Base-by-base conservation (phyloP, 148 eudicot species). In the Euryodendron excelsum region DNA sequence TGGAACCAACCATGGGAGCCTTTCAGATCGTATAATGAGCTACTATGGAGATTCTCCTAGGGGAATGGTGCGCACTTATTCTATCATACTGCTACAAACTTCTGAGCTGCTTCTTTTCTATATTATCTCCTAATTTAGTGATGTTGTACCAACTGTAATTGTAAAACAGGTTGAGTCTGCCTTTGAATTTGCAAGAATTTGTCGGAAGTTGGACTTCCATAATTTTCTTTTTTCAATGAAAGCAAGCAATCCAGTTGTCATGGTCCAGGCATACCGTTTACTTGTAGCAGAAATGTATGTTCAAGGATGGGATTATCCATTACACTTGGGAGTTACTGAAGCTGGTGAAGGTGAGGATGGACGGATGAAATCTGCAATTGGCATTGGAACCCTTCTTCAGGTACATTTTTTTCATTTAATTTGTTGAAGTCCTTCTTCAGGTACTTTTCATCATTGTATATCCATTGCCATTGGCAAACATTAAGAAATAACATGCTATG, bases 271-370 rank as follows among this genome's bases (percentile, higher is more conserved):
- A 69, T 95, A 95, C 81, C 94, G 99, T 72, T 86, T 95, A 77
- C 91, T 95, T 75, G 92, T 91, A 60, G 94, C 99, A 34, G 98
- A 95, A 90, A 95, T 95, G 99, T 84, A 91, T 84, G 90, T 93
- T 75, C 92, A 79, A 80, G 98, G 99, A 64, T 95, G 99, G 99
- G 97, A 95, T 80, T 95, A 95, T 80, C 99, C 97, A 28, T 85
- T 95, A 60, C 99, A 93, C 74, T 85, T 95, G 85, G 99, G 99
- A 82, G 99, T 95, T 64, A 95, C 99, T 39, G 99, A 95, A 84
- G 99, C 99, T 60, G 99, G 99, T 41, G 99, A 95, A 82, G 99
- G 97, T 82, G 99, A 95, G 83, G 99, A 95, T 87, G 99, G 99
- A 59, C 82, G 99, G 67, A 95, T 95, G 99, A 95, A 95, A 84